Evolutionary conservation across 495 filamentous ascomycete genomes (phyloP).

Genomic region (Apiosordaria backusii): DNA sequence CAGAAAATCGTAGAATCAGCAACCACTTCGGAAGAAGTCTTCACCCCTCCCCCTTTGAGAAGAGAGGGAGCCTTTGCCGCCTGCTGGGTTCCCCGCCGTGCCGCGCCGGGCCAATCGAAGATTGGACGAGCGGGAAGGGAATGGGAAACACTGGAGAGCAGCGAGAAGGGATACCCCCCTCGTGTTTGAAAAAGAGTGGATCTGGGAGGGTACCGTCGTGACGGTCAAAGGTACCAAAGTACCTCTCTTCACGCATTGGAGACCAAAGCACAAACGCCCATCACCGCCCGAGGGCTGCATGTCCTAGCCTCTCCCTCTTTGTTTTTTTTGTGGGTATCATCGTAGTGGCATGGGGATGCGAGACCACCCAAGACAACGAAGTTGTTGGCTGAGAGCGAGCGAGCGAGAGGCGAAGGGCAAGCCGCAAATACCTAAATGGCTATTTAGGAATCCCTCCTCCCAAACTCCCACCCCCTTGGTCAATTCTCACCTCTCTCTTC

Average conservation of each 20-base stretch:
- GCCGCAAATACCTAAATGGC: not conserved
- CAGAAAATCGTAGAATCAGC: not conserved
- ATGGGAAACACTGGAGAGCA: not conserved
- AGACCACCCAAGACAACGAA: not conserved
- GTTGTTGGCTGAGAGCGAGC: not conserved
- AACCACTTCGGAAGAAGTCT: not conserved
- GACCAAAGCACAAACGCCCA: constrained; percentile 1
- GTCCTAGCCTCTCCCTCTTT: constrained; percentile 1
- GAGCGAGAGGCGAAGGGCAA: not conserved
- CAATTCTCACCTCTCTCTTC: not conserved
- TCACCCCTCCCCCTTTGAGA: not conserved
- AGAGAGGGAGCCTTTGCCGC: not conserved
- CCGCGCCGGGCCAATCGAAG: constrained; percentile 4
- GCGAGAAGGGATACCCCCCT: constrained; percentile 2
- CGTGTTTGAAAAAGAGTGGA: constrained; percentile 18
- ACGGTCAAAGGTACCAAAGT: constrained; percentile 4
- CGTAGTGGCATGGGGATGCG: not conserved
- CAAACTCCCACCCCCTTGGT: constrained; percentile 9
- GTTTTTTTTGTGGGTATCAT: constrained; percentile 5
- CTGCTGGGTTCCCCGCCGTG: constrained; percentile 8
- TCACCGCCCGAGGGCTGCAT: constrained; percentile 19
- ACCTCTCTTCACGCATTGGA: not conserved
- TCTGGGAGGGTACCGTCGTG: not conserved
- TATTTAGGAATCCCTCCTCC: constrained; percentile 11
- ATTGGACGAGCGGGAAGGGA: not conserved